Evolutionary conservation across 2,329 filamentous ascomycete genomes (phyloP).

Genomic region (Epichloe typhina): DNA sequence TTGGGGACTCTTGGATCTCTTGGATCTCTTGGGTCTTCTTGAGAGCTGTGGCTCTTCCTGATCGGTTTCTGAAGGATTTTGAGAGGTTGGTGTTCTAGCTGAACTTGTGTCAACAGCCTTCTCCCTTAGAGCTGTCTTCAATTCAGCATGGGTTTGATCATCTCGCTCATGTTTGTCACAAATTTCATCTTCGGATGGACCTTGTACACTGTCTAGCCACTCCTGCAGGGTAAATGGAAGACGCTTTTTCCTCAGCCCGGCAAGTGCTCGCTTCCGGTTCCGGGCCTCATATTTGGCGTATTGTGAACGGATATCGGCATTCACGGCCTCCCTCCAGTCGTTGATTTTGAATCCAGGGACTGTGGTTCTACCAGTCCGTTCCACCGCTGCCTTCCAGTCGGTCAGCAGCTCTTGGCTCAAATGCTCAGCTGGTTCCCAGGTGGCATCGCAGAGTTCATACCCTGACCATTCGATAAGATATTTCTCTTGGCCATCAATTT

Average conservation of each 20-base stretch:
- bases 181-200: constrained; percentile 1
- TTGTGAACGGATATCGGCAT: constrained; percentile 15
- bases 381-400: constrained; percentile 31
- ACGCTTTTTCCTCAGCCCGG: constrained; percentile 15
- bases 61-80: not conserved
- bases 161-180: not conserved
- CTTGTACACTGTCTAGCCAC: constrained; percentile 1
- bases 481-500: constrained; percentile 11
- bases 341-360: constrained; percentile 24
- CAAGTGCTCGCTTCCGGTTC: constrained; percentile 28
- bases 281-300: constrained; percentile 26
- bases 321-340: constrained; percentile 22
- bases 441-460: constrained; percentile 21
- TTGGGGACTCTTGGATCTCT: not conserved
- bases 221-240: constrained; percentile 1
- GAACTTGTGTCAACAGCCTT: not conserved
- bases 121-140: not conserved
- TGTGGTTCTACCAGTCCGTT: constrained; percentile 19
- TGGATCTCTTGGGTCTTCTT: not conserved
- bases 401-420: constrained; percentile 25
- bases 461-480: constrained; percentile 27
- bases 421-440: constrained; percentile 38
- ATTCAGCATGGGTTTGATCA: not conserved
- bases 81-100: not conserved
- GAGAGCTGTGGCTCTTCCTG: not conserved